Base-by-base conservation (phyloP, 176 grass and related monocot genomes). In the Echinochloa phyllopogon region DNA sequence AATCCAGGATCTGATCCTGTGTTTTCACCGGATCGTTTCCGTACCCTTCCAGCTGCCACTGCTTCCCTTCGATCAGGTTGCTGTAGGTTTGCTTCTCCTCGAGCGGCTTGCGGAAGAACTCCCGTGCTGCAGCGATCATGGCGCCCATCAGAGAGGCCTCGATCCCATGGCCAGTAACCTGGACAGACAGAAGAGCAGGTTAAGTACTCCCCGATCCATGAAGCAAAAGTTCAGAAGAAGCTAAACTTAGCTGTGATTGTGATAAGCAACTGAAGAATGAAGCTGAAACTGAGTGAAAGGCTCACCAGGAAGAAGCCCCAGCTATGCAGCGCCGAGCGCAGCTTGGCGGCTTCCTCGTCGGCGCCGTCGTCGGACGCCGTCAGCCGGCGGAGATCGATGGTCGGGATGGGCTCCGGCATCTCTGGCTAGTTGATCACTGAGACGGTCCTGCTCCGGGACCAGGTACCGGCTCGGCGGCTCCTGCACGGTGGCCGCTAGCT, bases 281-380 rank as follows among this genome's bases (percentile, higher is more conserved):
- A 60, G 42, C 16, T 47, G 21, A 4, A n/a, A 13, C 6, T 20
- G 53, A 21, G n/a, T n/a, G n/a, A 65, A 36, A 63, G 10, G 5
- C 25, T 87, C 14, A 94, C 92, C 23, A 82, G 17, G 62, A 94
- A 94, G 37, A 91, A 36, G 1, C 92, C 92, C 92, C 92, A 92
- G 81, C 38, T 89, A 24, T 47, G 58, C 27, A 91, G 65, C 3
- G 89, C 89, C 6, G 77, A 57, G 18, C 66, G 65, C 39, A 94
- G 87, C 82, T 92, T 92, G 75, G 67, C 20, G 5, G 70, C 75
- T 45, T 94, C 89, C 6, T 84, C 65, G 0, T 13, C 79, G 3
- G 24, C 82, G 6, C 61, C 89, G 25, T 44, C 58, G 48, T 72
- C 68, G 42, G 92, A 50, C 41, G 60, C 83, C 48, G 18, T 65